Base-by-base conservation (phyloP, 352 stramenopile species). In the Globisporangium mamillatum region DNA sequence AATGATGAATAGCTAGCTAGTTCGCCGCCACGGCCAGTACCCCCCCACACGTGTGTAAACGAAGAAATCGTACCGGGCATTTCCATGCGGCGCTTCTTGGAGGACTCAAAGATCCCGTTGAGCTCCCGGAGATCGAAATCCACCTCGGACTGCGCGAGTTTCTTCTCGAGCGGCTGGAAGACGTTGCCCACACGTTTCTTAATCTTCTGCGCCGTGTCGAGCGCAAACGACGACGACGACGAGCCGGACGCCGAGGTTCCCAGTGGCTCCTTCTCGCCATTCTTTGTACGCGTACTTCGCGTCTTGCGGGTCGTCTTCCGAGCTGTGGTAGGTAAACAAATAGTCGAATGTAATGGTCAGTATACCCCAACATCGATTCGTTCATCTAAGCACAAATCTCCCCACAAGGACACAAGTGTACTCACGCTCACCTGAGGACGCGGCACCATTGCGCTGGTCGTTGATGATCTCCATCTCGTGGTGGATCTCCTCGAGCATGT, bases 401-500 rank as follows among this genome's bases (percentile, higher is more conserved):
- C 16, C 7, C 4, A 50, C 4, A 24, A 20, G 14, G 25, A 60
- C 18, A 57, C 7, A 12, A 58, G 41, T 3, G 24, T 46, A 69
- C 54, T 50, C 38, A 67, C 24, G 55, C 52, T 60, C 46, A 58
- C 68, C 52, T 55, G 76, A 81, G 32, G 66, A 75, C 57, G 76
- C 78, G 24, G 71, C 80, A 56, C 84, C 82, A 29, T 88, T 90
- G 59, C 81, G 84, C 69, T 94, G 83, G 63, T 91, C 86, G 55
- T 86, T 75, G 34, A 92, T 75, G 62, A 92, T 89, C 67, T 94
- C 84, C 74, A 94, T 93, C 73, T 94, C 87, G 48, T 92, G 77
- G 53, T 92, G 81, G 73, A 94, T 94, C 72, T 94, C 87, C 29
- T 93, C 85, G 27, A 94, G 75, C 87, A 94, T 94, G 65, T 93